Percentiles rank a stretch among this genome's conserved stretches.
phyloP scores from a whole-genome alignment of 1,139 yeast species.

The Protomyces gravidus region DNA sequence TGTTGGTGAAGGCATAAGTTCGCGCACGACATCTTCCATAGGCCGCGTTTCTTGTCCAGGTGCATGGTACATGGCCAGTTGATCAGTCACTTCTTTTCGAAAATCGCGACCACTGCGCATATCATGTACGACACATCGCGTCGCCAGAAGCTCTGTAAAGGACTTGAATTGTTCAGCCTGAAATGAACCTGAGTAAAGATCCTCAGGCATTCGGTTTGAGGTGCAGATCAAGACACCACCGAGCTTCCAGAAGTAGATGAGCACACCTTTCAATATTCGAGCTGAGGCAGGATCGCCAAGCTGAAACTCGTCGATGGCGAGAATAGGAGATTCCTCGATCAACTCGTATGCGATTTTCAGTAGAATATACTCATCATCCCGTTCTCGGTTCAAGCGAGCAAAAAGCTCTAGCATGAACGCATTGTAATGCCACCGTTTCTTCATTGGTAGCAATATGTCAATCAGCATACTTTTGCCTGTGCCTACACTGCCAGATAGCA shows the following conservation, averaged over 20 bases:
- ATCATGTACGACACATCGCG: constrained; percentile 61
- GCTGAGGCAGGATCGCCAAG: constrained; percentile 99
- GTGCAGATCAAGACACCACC: constrained; percentile 90
- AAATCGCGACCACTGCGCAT: constrained; percentile 60
- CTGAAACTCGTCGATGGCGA: constrained; percentile 69
- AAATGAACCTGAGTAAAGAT: constrained; percentile 84
- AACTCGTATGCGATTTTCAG: constrained; percentile 65
- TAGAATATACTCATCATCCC: constrained; percentile 55
- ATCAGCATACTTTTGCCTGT: constrained; percentile 97
- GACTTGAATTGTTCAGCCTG: constrained; percentile 89
- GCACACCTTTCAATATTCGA: constrained; percentile 76
- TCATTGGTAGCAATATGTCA: constrained; percentile 77
- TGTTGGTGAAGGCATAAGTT: constrained; percentile 5
- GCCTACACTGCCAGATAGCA: constrained; percentile 94
- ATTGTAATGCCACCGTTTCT: constrained; percentile 68
- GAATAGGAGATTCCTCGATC: constrained; percentile 56
- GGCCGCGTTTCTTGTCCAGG: neutral
- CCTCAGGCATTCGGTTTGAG: constrained; percentile 92
- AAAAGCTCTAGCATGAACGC: constrained; percentile 67
- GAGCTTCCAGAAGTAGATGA: constrained; percentile 58
- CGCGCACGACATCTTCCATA: constrained; percentile 7
- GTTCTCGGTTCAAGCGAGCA: constrained; percentile 53
- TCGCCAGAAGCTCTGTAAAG: constrained; percentile 65
- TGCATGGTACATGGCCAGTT: constrained; percentile 20
- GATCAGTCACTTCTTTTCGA: constrained; percentile 41